Evolutionary conservation across 2,329 filamentous ascomycete species (phyloP).

Genomic region (Endoconidiophora laricicola): DNA sequence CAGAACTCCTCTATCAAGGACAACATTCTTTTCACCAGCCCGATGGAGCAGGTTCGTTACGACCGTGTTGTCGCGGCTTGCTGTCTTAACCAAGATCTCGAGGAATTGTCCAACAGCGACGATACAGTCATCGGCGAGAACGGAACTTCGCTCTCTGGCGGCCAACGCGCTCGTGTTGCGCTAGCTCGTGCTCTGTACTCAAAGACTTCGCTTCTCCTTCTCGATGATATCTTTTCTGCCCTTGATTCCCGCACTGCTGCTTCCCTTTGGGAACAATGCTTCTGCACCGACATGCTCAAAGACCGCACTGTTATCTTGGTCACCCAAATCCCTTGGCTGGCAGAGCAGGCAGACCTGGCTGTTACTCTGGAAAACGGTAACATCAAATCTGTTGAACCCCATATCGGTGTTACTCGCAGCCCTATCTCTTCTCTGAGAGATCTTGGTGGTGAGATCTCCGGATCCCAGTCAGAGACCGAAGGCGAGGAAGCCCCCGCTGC

Average conservation of each 20-base stretch:
- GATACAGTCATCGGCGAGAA: conserved; percentile 37
- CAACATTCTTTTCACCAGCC: conserved; percentile 37
- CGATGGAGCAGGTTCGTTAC: conserved; percentile 36
- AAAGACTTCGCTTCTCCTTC: conserved; percentile 34
- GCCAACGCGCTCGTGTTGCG: conserved; percentile 39
- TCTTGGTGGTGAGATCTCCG: conserved; percentile 17
- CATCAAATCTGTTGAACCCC: conserved; percentile 25
- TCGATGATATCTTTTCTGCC: conserved; percentile 44
- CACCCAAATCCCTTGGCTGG: conserved; percentile 37
- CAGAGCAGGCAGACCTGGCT: conserved; percentile 32
- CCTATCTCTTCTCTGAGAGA: conserved; percentile 18
- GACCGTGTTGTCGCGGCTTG: conserved; percentile 38
- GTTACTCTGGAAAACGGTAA: conserved; percentile 30
- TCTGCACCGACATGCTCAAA: conserved; percentile 36
- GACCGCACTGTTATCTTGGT: conserved; percentile 40
- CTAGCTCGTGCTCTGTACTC: conserved; percentile 42
- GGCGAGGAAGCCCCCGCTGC: neutral
- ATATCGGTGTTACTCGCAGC: conserved; percentile 29
- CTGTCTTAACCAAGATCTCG: conserved; percentile 33
- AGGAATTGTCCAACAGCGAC: conserved; percentile 33
- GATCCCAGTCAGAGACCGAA: conserved; percentile 1
- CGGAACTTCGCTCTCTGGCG: conserved; percentile 37
- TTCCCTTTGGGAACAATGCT: conserved; percentile 38
- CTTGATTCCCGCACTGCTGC: conserved; percentile 42
- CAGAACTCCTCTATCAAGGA: conserved; percentile 38